Base-by-base conservation (phyloP, 768 basidiomycete species). In the Porpolomopsis calyptriformis region DNA sequence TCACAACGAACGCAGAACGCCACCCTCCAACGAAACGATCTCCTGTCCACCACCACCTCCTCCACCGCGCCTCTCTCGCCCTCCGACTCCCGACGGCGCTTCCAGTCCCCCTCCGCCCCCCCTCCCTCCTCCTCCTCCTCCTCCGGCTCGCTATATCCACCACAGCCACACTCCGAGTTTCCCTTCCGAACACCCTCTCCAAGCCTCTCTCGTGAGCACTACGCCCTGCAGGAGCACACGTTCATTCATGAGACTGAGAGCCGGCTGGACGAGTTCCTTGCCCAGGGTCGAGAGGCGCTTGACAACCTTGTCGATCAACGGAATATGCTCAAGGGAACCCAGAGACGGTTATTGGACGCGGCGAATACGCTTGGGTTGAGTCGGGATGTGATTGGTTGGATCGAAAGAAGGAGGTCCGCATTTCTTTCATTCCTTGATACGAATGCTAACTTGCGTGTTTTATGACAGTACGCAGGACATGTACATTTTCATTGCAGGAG, bases 361-460 rank as follows among this genome's bases (percentile, higher is more conserved):
- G 96, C 93, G 39, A 97, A 96, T 63, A 96, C 91, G 20, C 65
- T 99, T 48, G 96, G 96, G 0, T 65, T 98, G 59, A 92, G 92
- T 62, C 74, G 92, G 49, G 77, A 94, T 59, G 93, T 94, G 26
- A 97, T 99, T 62, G 82, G 87, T 5, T 99, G 93, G 90, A 93
- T 99, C 53, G 96, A 99, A 59, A 76, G 82, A 51, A 72, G 96
- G 63, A 96, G 89, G 92, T 90, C 51, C 49, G 78, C 71, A 12
- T 18, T 16, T 10, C 35, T 47, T 35, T 39, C 20, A 22, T 35
- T 19, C 12, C 19, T 22, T 4, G 12, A 16, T 31, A 1, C 24
- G 33, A 3, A n/a, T 19, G 38, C 36, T 43, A 16, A 37, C 38
- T 22, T 49, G 23, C 57, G 27, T 37, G 27, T 43, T 38, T 16